Evolutionary conservation across 1,284 basidiomycete genomes (phyloP).

Genomic region (Cryptococcus sp.): DNA sequence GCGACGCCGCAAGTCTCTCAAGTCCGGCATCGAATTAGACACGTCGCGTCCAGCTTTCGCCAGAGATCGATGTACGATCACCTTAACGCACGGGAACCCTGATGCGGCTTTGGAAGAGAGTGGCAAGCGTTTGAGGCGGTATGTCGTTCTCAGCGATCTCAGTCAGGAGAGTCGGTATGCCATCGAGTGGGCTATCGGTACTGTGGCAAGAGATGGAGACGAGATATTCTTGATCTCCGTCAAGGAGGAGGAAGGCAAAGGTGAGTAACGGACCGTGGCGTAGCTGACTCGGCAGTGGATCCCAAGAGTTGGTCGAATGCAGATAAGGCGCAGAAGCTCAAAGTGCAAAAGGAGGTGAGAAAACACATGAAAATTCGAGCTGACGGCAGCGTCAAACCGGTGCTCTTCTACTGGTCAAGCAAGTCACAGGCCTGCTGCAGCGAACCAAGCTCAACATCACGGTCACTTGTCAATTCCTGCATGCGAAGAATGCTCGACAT

Average conservation of each 20-base stretch:
- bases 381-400: constrained; percentile 73
- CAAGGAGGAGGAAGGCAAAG: constrained; percentile 87
- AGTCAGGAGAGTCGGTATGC: constrained; percentile 90
- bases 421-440: constrained; percentile 85
- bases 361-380: neutral
- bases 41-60: constrained; percentile 82
- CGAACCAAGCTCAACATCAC: constrained; percentile 84
- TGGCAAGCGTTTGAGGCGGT: constrained; percentile 66
- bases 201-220: constrained; percentile 91
- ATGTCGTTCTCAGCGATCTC: constrained; percentile 90
- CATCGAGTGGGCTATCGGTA: constrained; percentile 94
- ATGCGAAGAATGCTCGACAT: constrained; percentile 89
- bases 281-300: constrained; percentile 61
- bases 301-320: constrained; percentile 66
- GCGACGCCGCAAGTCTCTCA: constrained; percentile 36
- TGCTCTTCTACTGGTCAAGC: constrained; percentile 81
- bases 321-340: constrained; percentile 73
- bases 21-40: constrained; percentile 54
- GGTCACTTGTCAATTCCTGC: constrained; percentile 90
- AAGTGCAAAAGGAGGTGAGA: constrained; percentile 82
- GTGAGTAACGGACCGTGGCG: constrained; percentile 55
- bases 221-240: constrained; percentile 85
- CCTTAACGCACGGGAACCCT: constrained; percentile 80
- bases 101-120: constrained; percentile 59
- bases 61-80: constrained; percentile 89